Evolutionary conservation across 441 rosid species (phyloP).

Genomic region (Adansonia grandidieri): DNA sequence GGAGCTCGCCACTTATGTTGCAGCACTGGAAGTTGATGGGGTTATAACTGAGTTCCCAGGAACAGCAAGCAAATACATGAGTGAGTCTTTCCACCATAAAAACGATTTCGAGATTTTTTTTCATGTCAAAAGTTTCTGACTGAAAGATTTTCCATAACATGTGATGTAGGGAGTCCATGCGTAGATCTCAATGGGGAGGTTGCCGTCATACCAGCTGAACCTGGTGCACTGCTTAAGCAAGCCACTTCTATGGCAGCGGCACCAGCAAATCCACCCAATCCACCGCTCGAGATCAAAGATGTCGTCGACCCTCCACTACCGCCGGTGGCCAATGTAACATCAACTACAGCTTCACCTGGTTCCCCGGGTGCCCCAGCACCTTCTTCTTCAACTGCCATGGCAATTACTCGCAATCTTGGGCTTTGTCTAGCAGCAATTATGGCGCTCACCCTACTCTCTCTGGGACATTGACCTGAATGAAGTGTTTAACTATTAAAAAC

Average conservation of each 20-base stretch:
- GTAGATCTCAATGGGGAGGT: conserved; percentile 33
- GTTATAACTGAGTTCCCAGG: conserved; percentile 65
- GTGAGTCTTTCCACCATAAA: conserved; percentile 42
- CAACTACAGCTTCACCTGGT: background rate
- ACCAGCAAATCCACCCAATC: conserved; percentile 46
- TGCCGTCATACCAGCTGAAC: conserved; percentile 54
- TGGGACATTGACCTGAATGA: no score
- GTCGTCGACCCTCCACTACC: conserved; percentile 48
- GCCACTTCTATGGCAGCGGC: conserved; percentile 38
- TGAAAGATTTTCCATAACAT: background rate
- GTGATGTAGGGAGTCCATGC: conserved; percentile 63
- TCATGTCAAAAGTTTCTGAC: no score
- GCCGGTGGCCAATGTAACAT: conserved; percentile 36
- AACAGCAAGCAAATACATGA: conserved; percentile 55
- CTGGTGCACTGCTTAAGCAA: conserved; percentile 49
- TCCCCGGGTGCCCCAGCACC: conserved; percentile 21
- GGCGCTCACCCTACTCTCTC: conserved; percentile 24
- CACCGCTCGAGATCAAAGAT: conserved; percentile 42
- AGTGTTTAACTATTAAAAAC: no score
- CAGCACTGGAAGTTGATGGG: conserved; percentile 62
- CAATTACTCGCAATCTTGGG: conserved; percentile 33
- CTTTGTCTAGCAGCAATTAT: conserved; percentile 34
- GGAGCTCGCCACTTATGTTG: conserved; percentile 71
- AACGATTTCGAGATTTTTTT: background rate
- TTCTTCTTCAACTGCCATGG: conserved; percentile 15